phyloP scores from a whole-genome alignment of 805 yeast genomes.

The Nakazawaea ernobii region DNA sequence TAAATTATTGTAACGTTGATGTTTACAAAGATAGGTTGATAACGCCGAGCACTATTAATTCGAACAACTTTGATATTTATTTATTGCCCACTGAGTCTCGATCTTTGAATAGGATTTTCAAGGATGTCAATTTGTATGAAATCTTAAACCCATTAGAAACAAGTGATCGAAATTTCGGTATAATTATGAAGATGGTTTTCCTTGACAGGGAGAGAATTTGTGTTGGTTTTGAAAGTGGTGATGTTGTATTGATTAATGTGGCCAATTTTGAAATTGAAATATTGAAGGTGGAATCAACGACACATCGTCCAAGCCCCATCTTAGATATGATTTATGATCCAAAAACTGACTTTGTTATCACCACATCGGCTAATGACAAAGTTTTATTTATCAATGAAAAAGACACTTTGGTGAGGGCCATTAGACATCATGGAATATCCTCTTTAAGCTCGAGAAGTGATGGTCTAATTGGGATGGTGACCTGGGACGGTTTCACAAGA shows the following conservation, averaged over 20 bases:
- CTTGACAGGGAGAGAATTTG: conserved; percentile 26
- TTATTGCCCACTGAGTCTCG: conserved; percentile 18
- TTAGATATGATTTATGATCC: conserved; percentile 33
- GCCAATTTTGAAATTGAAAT: conserved; percentile 15
- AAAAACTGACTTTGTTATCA: conserved; percentile 22
- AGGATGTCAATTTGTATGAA: conserved; percentile 26
- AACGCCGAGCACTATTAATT: conserved; percentile 60
- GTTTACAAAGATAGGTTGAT: conserved; percentile 28
- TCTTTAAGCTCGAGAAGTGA: conserved; percentile 19
- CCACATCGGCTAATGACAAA: conserved; percentile 45
- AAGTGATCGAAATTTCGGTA: conserved; percentile 41
- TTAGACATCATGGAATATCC: conserved; percentile 34
- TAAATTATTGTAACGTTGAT: conserved; percentile 68
- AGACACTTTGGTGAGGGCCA: conserved; percentile 9
- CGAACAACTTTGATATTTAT: conserved; percentile 63
- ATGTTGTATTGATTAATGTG: conserved; percentile 31
- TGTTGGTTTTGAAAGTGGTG: conserved; percentile 76
- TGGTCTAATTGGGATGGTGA: conserved; percentile 29
- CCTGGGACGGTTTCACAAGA: conserved; percentile 48
- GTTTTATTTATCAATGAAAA: conserved; percentile 24
- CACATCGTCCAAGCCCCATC: conserved; percentile 52
- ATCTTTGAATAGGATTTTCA: conserved; percentile 25
- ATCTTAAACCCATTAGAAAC: conserved; percentile 14
- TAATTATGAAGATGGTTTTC: conserved; percentile 55
- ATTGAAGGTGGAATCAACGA: conserved; percentile 17